These are phyloP conservation scores for Lactarius hengduanensis DNA, from an alignment of 768 basidiomycete genomes.

Conservation along the genomic window DNA sequence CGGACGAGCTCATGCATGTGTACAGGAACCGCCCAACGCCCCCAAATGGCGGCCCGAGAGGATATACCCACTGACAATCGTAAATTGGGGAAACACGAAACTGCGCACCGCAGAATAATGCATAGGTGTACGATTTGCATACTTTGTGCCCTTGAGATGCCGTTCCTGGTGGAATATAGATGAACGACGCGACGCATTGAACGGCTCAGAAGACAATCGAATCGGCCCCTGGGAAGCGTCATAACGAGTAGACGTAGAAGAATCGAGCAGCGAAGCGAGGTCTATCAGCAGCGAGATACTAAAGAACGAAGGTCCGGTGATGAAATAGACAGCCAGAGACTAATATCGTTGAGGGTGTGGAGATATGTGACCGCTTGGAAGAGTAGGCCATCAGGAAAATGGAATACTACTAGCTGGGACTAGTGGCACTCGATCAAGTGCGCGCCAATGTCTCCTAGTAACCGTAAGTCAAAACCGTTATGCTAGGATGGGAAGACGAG, in stretches of 20 bases:
- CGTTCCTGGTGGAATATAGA: constrained; percentile 2
- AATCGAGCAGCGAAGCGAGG: constrained; percentile 18
- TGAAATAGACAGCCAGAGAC: not conserved
- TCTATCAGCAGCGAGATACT: constrained; percentile 10
- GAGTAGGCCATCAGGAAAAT: no score
- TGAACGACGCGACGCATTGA: not conserved
- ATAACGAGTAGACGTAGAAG: constrained; percentile 7
- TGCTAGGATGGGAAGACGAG: no score
- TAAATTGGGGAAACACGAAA: constrained; percentile 9
- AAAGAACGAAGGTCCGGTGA: constrained; percentile 5
- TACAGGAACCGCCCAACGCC: no score
- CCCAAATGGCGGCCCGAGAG: not conserved
- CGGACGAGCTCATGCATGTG: no score
- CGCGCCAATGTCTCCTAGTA: no score
- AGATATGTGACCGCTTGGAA: constrained; percentile 51
- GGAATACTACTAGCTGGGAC: no score
- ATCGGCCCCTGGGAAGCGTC: not conserved
- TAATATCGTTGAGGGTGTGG: constrained; percentile 17
- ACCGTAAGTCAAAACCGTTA: no score
- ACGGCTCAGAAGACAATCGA: not conserved
- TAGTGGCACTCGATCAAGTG: no score
- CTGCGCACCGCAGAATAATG: not conserved
- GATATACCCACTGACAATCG: constrained; percentile 17
- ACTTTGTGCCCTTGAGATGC: constrained; percentile 3
- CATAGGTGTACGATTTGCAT: not conserved